Evolutionary conservation across 73 alveolate genomes (phyloP).

Genomic region (Paramecium primaurelia): DNA sequence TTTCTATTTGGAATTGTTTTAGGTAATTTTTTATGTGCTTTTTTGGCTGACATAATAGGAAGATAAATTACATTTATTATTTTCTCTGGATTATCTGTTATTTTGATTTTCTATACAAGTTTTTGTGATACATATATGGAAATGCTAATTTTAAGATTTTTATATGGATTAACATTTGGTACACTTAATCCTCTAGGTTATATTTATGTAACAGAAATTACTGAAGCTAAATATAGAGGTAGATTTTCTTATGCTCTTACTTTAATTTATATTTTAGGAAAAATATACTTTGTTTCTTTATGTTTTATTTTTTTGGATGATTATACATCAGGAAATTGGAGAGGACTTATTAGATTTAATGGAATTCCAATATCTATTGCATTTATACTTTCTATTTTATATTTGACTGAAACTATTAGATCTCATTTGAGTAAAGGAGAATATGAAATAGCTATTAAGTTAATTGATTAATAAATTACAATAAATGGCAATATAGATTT

Average conservation of each 20-base stretch:
- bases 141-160: background rate
- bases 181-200: background rate
- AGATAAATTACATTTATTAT: background rate
- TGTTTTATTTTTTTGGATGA: background rate
- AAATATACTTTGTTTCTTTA: background rate
- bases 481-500: background rate
- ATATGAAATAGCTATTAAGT: background rate
- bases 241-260: background rate
- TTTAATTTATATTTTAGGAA: background rate
- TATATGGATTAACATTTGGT: background rate
- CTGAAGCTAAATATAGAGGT: background rate
- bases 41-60: background rate
- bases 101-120: background rate
- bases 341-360: conserved; percentile 31
- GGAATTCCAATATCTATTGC: background rate
- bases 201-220: background rate
- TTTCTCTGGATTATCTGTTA: background rate
- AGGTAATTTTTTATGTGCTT: conserved; percentile 24
- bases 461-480: background rate
- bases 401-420: background rate
- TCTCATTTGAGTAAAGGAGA: background rate
- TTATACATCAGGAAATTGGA: conserved; percentile 46
- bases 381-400: background rate
- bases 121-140: background rate
- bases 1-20: background rate